These are phyloP conservation scores for Cardamine chenopodiifolia DNA, from an alignment of 345 rosid species.

Conservation along the genomic window DNA sequence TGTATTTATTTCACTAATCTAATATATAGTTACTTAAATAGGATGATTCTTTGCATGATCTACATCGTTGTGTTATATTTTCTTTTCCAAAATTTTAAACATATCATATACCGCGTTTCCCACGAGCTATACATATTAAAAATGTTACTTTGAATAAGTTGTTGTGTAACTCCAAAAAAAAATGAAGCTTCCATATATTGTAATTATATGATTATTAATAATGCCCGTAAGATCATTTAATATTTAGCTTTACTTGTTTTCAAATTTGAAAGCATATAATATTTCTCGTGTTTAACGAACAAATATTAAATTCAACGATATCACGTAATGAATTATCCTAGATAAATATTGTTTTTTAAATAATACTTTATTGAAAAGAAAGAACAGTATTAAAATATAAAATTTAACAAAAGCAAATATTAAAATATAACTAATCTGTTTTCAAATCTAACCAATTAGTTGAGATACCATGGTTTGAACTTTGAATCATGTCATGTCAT, in stretches of 20 bases:
- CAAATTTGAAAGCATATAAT: not conserved
- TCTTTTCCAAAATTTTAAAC: not conserved
- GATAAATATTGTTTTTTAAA: too few relatives aligned
- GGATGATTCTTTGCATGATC: not conserved
- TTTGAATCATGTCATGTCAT: too few relatives aligned
- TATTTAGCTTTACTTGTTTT: not conserved
- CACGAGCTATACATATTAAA: conserved; percentile 22
- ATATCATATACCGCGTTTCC: conserved; percentile 22
- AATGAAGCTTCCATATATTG: conserved; percentile 1
- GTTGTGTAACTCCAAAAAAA: not conserved
- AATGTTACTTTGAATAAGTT: conserved; percentile 6
- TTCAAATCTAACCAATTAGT: too few relatives aligned
- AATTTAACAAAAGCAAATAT: too few relatives aligned
- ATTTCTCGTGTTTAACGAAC: not conserved
- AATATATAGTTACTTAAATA: not conserved
- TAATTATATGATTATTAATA: not conserved
- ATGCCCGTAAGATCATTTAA: not conserved
- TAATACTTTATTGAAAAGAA: too few relatives aligned
- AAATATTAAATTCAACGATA: not conserved
- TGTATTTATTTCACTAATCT: not conserved
- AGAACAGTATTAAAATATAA: too few relatives aligned
- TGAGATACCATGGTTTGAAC: too few relatives aligned
- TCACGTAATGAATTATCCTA: not conserved
- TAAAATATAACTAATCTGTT: too few relatives aligned
- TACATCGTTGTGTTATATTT: not conserved